Evolutionary conservation across 768 basidiomycete genomes (phyloP), one percentile per base, ranked within the genome.

Genomic region (Podaxis rugospora): DNA sequence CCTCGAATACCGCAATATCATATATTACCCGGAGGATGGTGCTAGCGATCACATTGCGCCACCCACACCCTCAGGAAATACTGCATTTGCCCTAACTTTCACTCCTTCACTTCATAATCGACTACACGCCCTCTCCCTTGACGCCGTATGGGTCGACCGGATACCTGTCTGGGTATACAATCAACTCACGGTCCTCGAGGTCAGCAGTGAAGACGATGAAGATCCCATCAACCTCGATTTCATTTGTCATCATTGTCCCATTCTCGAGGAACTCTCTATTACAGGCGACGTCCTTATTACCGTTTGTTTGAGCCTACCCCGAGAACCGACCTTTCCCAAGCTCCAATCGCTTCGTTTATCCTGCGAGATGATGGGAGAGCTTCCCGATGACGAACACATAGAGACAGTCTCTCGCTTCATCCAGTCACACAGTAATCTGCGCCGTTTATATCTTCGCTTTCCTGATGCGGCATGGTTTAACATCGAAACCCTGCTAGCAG

Each of bases 321-420:
- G 65, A 47, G 67, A 70, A 36, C 42, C 63, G 4, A 55, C 66
- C 27, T 65, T 79, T 2, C 75, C 74, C 3, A 65, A 66, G 16
- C 71, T 79, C 23, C 69, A 66, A 2, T 77, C 75, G 0, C 75
- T 79, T 62, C 72, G 75, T 9, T 57, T 79, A 2, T 76, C 74
- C 16, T 70, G 66, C 56, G 73, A 75, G 46, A 36, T 55, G 51
- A 28, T 65, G 62, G 60, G 58, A 55, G n/a, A 57, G 55, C 25
- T 61, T 44, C 21, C 60, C n/a, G 62, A 51, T 16, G 62, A 68
- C 44, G 63, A 64, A 10, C 57, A 68, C 13, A 42, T 67, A 7
- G 59, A 61, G 11, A 60, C 66, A 18, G 64, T 78, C 9, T 67
- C 64, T 37, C 65, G 64, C 3, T 77, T 79, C 63, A 68, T 78